Base-by-base conservation (phyloP, 768 basidiomycete species). In the Hygrocybe punicea region DNA sequence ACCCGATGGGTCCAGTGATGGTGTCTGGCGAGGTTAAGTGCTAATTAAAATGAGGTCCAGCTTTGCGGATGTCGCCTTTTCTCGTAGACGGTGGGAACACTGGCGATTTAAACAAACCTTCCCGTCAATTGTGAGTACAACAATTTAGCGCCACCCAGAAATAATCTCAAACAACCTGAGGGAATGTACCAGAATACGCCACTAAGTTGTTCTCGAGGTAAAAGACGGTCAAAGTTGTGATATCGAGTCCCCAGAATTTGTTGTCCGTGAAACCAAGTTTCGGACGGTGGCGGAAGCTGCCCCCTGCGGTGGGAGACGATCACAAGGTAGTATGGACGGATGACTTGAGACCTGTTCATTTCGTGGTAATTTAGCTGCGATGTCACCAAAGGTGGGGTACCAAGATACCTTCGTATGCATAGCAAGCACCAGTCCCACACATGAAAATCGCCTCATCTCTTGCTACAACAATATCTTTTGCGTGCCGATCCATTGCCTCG, bases 161-260 rank as follows among this genome's bases (percentile, higher is more conserved):
- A 97, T 79, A 1, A 97, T 79, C 45, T 44, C 90, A 75, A 3
- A 98, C 89, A 4, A 94, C 94, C 55, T 88, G 84, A 19, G 83
- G 81, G 63, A 94, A 93, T 2, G 87, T 81, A 6, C 86, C 88
- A 0, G 86, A 84, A 65, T 91, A 94, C 6, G 91, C 89, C 14
- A 96, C 81, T 52, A 94, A 81, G 73, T 94, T 93, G 72, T 95
- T 97, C 65, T 92, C 91, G 36, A 88, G 83, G 67, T 99, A 95
- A 62, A 98, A 88, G 1, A 98, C 82, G 0, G 87, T 89, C 42
- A 98, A 83, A 59, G 85, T 88, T 11, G 85, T 84, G 37, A 91
- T 83, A 51, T 92, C 90, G 0, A 71, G 39, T 81, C 79, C 14
- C 69, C 54, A 6, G 78, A 62, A 45, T 75, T 78, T 5, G 67